A percentile compares a stretch with the other conserved stretches of the same genome.
These are phyloP conservation scores for Taxillus chinensis DNA, from an alignment of 164 flowering plant genomes.

Conservation along the genomic window DNA sequence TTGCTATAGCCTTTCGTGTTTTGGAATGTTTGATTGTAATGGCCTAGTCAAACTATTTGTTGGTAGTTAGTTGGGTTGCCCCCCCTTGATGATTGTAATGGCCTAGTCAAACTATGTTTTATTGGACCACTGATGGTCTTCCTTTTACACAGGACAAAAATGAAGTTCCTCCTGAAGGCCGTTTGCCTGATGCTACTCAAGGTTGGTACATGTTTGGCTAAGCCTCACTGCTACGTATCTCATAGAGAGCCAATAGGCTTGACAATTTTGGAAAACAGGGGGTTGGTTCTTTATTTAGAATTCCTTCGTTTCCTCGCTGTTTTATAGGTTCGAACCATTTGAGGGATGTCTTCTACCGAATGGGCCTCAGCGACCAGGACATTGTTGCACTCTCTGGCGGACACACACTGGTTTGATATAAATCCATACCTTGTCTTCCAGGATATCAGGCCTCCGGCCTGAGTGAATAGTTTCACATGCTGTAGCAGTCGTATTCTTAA, in stretches of 20 bases:
- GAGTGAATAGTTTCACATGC: too few relatives aligned
- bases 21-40: too few relatives aligned
- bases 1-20: too few relatives aligned
- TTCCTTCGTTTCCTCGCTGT: neutral
- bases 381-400: constrained; percentile 38
- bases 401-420: constrained; percentile 29
- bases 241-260: neutral
- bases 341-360: constrained; percentile 31
- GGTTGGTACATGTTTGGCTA: constrained; percentile 12
- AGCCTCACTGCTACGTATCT: neutral
- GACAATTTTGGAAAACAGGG: too few relatives aligned
- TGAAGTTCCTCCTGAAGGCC: constrained; percentile 38
- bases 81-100: too few relatives aligned
- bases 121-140: too few relatives aligned
- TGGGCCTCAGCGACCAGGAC: constrained; percentile 35
- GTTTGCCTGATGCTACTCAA: constrained; percentile 35
- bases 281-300: neutral
- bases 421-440: neutral
- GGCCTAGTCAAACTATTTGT: too few relatives aligned
- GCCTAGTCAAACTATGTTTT: too few relatives aligned
- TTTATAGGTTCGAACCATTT: constrained; percentile 28
- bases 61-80: too few relatives aligned
- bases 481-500: too few relatives aligned
- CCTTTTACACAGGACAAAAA: constrained; percentile 24
- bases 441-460: too few relatives aligned